Evolutionary conservation across 2,329 filamentous ascomycete genomes (phyloP), one percentile per base, ranked within the genome.

Genomic region (Trichoderma atroviride): DNA sequence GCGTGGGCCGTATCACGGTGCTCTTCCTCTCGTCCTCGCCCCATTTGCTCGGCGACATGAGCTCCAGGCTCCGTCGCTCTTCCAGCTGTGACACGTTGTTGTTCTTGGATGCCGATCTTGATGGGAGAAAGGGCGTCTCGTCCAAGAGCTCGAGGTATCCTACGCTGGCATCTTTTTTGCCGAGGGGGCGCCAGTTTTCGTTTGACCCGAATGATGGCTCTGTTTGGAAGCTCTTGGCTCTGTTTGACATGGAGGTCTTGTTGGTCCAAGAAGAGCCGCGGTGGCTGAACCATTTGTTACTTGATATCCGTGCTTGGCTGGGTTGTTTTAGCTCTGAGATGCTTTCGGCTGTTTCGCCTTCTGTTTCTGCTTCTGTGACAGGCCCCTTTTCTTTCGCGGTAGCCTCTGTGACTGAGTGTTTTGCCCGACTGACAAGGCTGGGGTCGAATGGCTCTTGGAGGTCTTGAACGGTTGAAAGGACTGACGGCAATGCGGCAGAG

Each of bases 51-150:
- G 68, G 68, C 7, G 71, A 69, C 50, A 68, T 55, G 40, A 71
- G 57, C 69, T 72, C 73, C 11, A 60, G 35, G 53, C 70, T 70
- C 13, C 14, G 64, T 24, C 56, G 27, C n/a, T 67, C 52, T 62
- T 71, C 70, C 2, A 43, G 40, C 43, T 70, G 33, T 33, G 59
- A 64, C 68, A 74, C 72, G 70, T 40, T 72, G 11, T 35, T 69
- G 40, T 66, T 63, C 2, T 74, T 72, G 10, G 74, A 73, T 50
- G 72, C 72, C 24, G 74, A 75, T 74, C 56, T 81, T 74, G 55
- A 78, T 77, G 71, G 85, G 80, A 78, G 80, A 62, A 81, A 80
- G 0, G 80, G 79, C 9, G 77, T 76, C 24, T 75, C 76, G 43
- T 78, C 75, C 14, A 78, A 77, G 4, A 80, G 74, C 19, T 79